Conservation (phyloP, 2,329 filamentous ascomycete species). For the Colletotrichum orchidophilum region DNA sequence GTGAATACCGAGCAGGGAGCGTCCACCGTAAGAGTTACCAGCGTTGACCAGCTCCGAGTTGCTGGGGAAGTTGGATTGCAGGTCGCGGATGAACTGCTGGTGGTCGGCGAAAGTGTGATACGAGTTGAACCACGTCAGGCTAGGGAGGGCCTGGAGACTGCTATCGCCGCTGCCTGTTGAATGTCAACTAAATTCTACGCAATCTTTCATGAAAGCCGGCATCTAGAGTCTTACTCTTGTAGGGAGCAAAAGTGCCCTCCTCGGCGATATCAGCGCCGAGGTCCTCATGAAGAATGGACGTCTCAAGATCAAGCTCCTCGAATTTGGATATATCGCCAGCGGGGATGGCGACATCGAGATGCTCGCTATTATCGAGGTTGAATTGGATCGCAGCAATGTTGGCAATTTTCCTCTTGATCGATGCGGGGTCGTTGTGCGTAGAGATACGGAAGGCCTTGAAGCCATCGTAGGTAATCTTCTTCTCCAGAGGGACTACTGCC, state of each 20-base stretch:
- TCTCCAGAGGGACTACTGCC: constrained; percentile 19
- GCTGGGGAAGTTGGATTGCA: constrained; percentile 52
- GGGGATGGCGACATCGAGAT: constrained; percentile 39
- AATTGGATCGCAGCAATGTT: constrained; percentile 34
- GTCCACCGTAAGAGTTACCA: constrained; percentile 57
- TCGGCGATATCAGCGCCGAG: constrained; percentile 36
- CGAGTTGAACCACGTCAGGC: constrained; percentile 58
- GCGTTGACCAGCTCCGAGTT: constrained; percentile 60
- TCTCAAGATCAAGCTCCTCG: constrained; percentile 37
- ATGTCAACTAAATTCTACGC: not conserved
- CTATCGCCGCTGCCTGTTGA: constrained; percentile 1
- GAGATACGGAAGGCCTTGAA: constrained; percentile 55
- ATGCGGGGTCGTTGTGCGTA: constrained; percentile 50
- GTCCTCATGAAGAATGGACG: constrained; percentile 36
- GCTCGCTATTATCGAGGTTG: constrained; percentile 30
- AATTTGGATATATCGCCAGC: constrained; percentile 38
- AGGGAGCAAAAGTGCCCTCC: constrained; percentile 34
- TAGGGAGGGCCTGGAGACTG: constrained; percentile 33
- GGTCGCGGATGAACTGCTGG: constrained; percentile 54
- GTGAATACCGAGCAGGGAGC: constrained; percentile 69
- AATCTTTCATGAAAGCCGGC: fast-evolving
- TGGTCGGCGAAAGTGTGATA: constrained; percentile 65
- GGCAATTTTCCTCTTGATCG: constrained; percentile 45
- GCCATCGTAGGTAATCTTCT: constrained; percentile 41
- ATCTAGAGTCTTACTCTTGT: constrained; percentile 12